Conservation (phyloP, 2,329 filamentous ascomycete genomes). For the Apiospora sp. region DNA sequence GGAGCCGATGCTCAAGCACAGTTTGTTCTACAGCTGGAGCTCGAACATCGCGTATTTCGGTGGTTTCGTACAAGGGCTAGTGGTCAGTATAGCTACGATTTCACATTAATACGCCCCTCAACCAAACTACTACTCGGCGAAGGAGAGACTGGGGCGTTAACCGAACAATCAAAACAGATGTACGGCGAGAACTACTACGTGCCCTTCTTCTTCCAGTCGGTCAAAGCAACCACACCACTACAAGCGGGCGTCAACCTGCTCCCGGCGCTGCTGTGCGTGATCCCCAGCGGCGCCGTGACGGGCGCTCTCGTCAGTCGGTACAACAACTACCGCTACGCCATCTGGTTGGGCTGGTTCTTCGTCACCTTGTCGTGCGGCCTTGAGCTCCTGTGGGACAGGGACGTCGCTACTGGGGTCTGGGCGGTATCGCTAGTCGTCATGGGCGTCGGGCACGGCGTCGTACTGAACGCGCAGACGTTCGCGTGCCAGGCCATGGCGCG, state of each 20-base stretch:
- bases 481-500: constrained; percentile 33
- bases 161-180: constrained; percentile 23
- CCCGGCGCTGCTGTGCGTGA: constrained; percentile 27
- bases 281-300: constrained; percentile 29
- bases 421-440: constrained; percentile 30
- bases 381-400: constrained; percentile 31
- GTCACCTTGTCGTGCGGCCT: constrained; percentile 30
- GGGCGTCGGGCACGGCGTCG: constrained; percentile 34
- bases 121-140: background rate
- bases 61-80: constrained; percentile 28
- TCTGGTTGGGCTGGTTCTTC: constrained; percentile 29
- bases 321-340: constrained; percentile 27
- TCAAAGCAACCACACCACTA: constrained; percentile 23
- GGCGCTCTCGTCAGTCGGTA: constrained; percentile 25
- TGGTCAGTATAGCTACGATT: constrained; percentile 25
- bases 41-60: constrained; percentile 28
- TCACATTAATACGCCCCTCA: background rate
- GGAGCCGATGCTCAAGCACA: constrained; percentile 27
- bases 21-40: constrained; percentile 27
- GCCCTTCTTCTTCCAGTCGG: constrained; percentile 26
- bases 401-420: constrained; percentile 29
- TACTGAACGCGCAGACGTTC: constrained; percentile 36
- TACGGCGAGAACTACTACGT: constrained; percentile 30
- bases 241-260: constrained; percentile 26
- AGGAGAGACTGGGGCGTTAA: background rate